phyloP scores from a whole-genome alignment of 345 rosid genomes.

The Aegle marmelos region DNA sequence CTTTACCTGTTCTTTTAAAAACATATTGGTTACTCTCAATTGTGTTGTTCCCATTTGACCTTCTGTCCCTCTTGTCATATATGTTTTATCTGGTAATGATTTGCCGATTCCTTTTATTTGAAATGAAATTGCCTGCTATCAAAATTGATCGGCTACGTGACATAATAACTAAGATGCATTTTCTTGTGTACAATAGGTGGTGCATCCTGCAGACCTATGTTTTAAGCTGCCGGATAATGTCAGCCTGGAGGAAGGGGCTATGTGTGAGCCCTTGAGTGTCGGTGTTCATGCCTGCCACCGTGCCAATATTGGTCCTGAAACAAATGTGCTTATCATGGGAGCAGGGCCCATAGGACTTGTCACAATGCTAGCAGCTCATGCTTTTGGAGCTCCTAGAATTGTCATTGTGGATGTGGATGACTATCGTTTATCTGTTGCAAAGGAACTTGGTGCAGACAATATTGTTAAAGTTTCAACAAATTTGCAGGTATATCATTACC shows the following conservation, averaged over 20 bases:
- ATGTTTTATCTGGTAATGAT: neutral
- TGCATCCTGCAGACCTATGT: constrained; percentile 89
- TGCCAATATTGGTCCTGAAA: constrained; percentile 72
- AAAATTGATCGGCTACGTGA: constrained; percentile 1
- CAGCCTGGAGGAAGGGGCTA: constrained; percentile 93
- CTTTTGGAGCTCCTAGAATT: constrained; percentile 82
- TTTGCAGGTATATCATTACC: constrained; percentile 42
- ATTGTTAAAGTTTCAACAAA: constrained; percentile 61
- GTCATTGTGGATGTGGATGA: constrained; percentile 77
- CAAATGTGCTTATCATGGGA: constrained; percentile 70
- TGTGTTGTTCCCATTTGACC: neutral
- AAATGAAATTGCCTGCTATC: neutral
- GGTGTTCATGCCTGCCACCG: constrained; percentile 95
- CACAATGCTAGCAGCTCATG: constrained; percentile 80
- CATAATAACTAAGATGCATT: neutral
- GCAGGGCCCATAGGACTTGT: constrained; percentile 97
- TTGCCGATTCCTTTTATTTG: neutral
- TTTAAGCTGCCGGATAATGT: constrained; percentile 87
- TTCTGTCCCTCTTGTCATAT: neutral
- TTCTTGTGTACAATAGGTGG: constrained; percentile 47
- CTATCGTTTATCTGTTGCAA: constrained; percentile 67
- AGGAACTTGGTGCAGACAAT: constrained; percentile 67
- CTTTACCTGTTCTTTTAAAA: neutral
- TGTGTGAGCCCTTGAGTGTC: constrained; percentile 95
- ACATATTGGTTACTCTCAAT: neutral